Percentiles rank a stretch among this genome's conserved stretches.
Conservation (phyloP, 2,329 filamentous ascomycete species). For the Teratosphaeria viscida region DNA sequence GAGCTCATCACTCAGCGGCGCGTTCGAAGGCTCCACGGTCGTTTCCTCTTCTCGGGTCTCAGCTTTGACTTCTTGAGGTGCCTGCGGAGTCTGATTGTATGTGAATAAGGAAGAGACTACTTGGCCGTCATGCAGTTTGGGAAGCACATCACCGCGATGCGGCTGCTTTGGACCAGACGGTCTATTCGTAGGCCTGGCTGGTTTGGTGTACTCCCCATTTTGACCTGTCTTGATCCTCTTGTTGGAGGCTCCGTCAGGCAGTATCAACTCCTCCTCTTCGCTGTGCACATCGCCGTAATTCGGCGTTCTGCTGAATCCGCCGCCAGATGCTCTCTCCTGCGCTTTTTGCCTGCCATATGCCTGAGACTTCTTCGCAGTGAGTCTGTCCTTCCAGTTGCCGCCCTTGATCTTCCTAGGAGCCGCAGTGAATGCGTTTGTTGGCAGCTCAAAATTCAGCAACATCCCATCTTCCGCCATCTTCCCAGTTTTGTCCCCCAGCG, state of each 20-base stretch:
- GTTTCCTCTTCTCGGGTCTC: slow-evolving; percentile 33
- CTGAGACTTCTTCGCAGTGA: slow-evolving; percentile 63
- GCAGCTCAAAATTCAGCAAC: slow-evolving; percentile 80
- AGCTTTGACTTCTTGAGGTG: slow-evolving; percentile 32
- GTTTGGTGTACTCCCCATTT: not conserved
- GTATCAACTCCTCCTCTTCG: slow-evolving; percentile 14
- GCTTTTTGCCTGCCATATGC: slow-evolving; percentile 41
- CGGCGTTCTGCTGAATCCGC: slow-evolving; percentile 2
- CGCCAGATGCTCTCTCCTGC: slow-evolving; percentile 12
- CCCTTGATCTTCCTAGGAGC: slow-evolving; percentile 66
- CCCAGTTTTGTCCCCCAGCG: too few species aligned
- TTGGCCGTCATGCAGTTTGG: slow-evolving; percentile 15
- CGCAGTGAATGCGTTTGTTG: slow-evolving; percentile 52
- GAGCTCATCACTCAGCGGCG: slow-evolving; percentile 71
- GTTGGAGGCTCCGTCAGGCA: slow-evolving; percentile 4
- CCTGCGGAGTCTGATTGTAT: slow-evolving; percentile 62
- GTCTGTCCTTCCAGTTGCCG: slow-evolving; percentile 84
- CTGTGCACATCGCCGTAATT: slow-evolving; percentile 10
- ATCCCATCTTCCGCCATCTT: slow-evolving; percentile 89
- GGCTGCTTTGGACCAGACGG: not conserved
- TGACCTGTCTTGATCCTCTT: slow-evolving; percentile 12
- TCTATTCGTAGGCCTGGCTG: not conserved
- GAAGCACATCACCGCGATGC: slow-evolving; percentile 4
- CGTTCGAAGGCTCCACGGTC: slow-evolving; percentile 71
- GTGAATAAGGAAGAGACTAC: slow-evolving; percentile 89